Evolutionary conservation across 306 rosid species (phyloP), one percentile per base, ranked within the genome.

Genomic region (Casuarina cunninghamiana): DNA sequence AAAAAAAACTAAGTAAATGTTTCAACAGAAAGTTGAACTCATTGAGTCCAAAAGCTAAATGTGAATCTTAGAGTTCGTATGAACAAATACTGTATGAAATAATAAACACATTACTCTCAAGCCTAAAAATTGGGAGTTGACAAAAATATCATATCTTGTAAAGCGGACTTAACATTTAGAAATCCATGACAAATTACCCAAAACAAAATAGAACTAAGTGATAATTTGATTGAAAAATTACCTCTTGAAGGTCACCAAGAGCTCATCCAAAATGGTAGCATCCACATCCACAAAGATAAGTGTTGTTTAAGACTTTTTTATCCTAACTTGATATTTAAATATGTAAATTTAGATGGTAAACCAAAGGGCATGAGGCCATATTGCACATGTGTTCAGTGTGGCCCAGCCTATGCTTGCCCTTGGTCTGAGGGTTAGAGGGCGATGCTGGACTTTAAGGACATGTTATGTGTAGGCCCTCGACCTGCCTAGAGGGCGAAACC

Each of bases 261-360:
- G 75, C 75, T 95, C 97, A 75, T 90, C 97, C 84, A 92, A 71
- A 19, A 81, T 83, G 43, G 93, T 88, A 78, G 96, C 72, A 90
- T 95, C 97, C 45, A 95, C 97, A 71, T 95, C 97, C 2, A 96
- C 97, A 62, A 89, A 79, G 43, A 89, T 21, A 21, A 21, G 26
- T 21, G 26, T 21, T 21, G 26, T 21, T 21, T 21, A 21, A 21
- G 26, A 21, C 26, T 21, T 21, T 21, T 21, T 21, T 21, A 21
- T 21, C 26, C 26, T 21, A 21, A 21, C 26, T 21, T 21, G 26
- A 21, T 21, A 21, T 21, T 21, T 21, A 21, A 21, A 21, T 21
- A 21, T 21, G 26, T 21, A 21, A 21, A 21, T 21, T 21, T 21
- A 21, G 26, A 21, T 21, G 26, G 26, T 21, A 21, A 21, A 21